Percentiles rank a stretch among this genome's conserved stretches.
Evolutionary conservation across 441 rosid genomes (phyloP).

Genomic region (Lagerstroemia fauriei): DNA sequence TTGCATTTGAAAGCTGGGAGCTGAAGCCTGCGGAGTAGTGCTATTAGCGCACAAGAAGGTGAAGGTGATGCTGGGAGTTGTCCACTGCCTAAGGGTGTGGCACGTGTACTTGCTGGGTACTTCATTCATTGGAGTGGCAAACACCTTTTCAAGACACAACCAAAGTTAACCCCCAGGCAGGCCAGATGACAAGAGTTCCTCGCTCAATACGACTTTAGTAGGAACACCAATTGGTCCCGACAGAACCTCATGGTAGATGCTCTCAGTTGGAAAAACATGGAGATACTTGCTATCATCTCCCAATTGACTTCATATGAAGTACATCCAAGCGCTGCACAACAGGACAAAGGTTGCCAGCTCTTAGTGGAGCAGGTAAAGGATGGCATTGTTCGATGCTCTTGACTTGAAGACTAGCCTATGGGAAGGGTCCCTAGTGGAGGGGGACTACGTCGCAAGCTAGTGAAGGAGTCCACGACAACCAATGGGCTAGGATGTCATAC

Average conservation of each 20-base stretch:
- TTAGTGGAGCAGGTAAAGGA: too few relatives aligned
- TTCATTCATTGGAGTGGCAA: background rate
- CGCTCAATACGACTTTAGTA: background rate
- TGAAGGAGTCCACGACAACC: too few relatives aligned
- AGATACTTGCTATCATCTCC: too few relatives aligned
- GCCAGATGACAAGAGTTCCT: background rate
- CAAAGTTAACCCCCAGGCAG: background rate
- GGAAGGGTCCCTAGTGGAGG: too few relatives aligned
- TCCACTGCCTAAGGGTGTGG: background rate
- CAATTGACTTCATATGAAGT: too few relatives aligned
- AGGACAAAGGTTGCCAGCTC: too few relatives aligned
- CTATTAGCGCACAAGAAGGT: background rate
- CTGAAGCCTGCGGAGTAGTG: background rate
- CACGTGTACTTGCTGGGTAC: background rate
- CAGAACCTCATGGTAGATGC: background rate
- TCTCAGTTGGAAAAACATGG: too few relatives aligned
- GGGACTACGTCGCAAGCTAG: too few relatives aligned
- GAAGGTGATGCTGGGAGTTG: background rate
- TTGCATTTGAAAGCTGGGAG: conserved; percentile 8
- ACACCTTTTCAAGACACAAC: background rate
- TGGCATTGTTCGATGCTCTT: too few relatives aligned
- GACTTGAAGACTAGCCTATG: too few relatives aligned
- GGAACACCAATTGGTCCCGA: background rate
- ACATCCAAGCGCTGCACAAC: too few relatives aligned
- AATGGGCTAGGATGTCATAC: too few relatives aligned